Conservation (phyloP, 768 basidiomycete species). For the Botryobasidium botryosum region DNA sequence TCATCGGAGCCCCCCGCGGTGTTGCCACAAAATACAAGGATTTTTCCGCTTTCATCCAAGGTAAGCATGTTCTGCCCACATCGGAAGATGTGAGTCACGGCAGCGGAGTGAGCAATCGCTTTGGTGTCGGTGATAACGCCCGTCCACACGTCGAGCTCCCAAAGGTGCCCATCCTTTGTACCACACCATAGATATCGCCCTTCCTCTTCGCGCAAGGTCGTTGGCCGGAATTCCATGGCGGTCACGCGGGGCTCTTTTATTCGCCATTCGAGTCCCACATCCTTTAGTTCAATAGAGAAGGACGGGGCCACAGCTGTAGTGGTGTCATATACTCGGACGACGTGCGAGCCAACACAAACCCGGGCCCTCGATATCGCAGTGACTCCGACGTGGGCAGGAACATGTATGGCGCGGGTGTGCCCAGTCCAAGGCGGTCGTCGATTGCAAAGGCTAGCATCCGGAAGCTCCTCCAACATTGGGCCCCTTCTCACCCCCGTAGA, state of each 20-base stretch:
- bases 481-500: no score
- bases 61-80: conserved; percentile 54
- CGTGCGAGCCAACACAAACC: conserved; percentile 41
- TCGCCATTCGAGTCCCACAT: conserved; percentile 30
- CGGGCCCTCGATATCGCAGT: conserved; percentile 39
- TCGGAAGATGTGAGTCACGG: conserved; percentile 61
- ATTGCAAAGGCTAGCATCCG: conserved; percentile 10
- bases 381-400: conserved; percentile 35
- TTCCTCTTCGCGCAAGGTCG: conserved; percentile 27
- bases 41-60: conserved; percentile 74
- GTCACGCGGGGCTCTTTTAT: conserved; percentile 56
- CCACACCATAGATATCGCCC: conserved; percentile 70
- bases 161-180: conserved; percentile 75
- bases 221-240: conserved; percentile 60
- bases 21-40: conserved; percentile 50
- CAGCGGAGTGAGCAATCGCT: conserved; percentile 41
- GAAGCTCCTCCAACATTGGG: conserved; percentile 11
- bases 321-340: conserved; percentile 43
- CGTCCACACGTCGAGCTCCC: conserved; percentile 60
- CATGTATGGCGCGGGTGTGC: conserved; percentile 34
- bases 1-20: background rate
- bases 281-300: conserved; percentile 46
- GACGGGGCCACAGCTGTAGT: conserved; percentile 1
- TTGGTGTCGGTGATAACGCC: conserved; percentile 41
- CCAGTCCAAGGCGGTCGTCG: conserved; percentile 6